Conservation (phyloP, 257 asterid genomes). For the Fraxinus pennsylvanica region DNA sequence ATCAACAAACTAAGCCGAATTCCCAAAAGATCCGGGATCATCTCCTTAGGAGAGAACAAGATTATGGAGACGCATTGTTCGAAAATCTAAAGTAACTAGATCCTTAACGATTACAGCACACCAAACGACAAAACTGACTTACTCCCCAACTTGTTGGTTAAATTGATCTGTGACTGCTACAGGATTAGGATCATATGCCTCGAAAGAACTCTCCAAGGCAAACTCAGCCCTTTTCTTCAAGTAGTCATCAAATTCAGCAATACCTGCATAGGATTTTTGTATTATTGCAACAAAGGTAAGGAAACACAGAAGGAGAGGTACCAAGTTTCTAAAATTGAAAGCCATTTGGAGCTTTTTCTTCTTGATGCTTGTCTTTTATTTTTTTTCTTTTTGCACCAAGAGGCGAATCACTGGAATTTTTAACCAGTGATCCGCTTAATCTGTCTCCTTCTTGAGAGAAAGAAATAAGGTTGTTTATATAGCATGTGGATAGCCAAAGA, state of each 20-base stretch:
- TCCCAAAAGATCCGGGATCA: not conserved
- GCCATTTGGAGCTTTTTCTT: slow-evolving; percentile 27
- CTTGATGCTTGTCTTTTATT: not conserved
- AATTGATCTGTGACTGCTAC: slow-evolving; percentile 47
- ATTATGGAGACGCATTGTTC: not conserved
- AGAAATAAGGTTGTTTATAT: slow-evolving; percentile 5
- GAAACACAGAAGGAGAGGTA: slow-evolving; percentile 25
- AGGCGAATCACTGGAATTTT: slow-evolving; percentile 43
- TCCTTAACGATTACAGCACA: too few species aligned
- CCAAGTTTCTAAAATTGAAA: slow-evolving; percentile 11
- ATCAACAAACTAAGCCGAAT: not conserved
- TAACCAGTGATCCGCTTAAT: slow-evolving; percentile 40
- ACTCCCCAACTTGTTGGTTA: slow-evolving; percentile 65
- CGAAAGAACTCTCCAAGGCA: slow-evolving; percentile 47
- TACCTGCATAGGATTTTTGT: slow-evolving; percentile 39
- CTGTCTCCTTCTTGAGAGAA: slow-evolving; percentile 10
- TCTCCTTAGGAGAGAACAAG: not conserved
- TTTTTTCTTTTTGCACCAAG: not conserved
- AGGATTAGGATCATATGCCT: slow-evolving; percentile 61
- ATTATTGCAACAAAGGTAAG: slow-evolving; percentile 22
- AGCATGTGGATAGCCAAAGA: not conserved
- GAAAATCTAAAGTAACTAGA: too few species aligned
- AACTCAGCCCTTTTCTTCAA: slow-evolving; percentile 43
- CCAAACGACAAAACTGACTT: slow-evolving; percentile 11
- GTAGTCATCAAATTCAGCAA: slow-evolving; percentile 51